Evolutionary conservation across 179 eudicot genomes (phyloP).

Genomic region (Beta macrorhiza): DNA sequence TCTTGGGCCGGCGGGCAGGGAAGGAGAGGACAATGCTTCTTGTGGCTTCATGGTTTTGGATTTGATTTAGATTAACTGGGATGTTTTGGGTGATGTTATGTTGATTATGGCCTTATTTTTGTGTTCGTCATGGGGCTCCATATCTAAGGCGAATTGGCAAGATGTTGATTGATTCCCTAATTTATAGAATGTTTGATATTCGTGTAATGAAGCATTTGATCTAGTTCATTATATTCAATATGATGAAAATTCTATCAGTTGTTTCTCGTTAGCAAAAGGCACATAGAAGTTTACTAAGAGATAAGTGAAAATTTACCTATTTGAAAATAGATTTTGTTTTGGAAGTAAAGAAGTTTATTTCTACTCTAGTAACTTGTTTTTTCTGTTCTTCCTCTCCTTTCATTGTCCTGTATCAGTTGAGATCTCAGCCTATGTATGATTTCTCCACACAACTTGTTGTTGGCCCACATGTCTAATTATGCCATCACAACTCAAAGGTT

Average conservation of each 20-base stretch:
- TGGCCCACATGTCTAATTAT: not conserved
- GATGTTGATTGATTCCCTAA: not conserved
- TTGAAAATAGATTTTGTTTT: not conserved
- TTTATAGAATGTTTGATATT: not conserved
- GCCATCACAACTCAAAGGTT: not conserved
- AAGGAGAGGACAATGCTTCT: too few species aligned
- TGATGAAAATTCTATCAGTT: not conserved
- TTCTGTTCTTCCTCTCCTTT: not conserved
- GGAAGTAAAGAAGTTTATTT: not conserved
- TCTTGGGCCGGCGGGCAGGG: too few species aligned
- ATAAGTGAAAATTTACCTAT: not conserved
- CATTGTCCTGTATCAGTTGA: too few species aligned
- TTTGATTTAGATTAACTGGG: not conserved
- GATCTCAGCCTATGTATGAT: too few species aligned
- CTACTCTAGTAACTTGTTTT: not conserved
- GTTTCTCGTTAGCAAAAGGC: too few species aligned
- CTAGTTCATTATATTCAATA: not conserved
- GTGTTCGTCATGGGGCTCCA: too few species aligned
- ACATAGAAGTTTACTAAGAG: not conserved
- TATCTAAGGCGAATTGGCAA: too few species aligned
- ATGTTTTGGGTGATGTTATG: too few species aligned
- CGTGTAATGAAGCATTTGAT: not conserved
- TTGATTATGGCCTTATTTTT: too few species aligned
- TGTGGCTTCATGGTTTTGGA: not conserved
- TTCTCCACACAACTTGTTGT: too few species aligned